A percentile compares a stretch with the other conserved stretches of the same genome.
phyloP scores from a whole-genome alignment of 768 basidiomycete species.

The Exsudoporus frostii region DNA sequence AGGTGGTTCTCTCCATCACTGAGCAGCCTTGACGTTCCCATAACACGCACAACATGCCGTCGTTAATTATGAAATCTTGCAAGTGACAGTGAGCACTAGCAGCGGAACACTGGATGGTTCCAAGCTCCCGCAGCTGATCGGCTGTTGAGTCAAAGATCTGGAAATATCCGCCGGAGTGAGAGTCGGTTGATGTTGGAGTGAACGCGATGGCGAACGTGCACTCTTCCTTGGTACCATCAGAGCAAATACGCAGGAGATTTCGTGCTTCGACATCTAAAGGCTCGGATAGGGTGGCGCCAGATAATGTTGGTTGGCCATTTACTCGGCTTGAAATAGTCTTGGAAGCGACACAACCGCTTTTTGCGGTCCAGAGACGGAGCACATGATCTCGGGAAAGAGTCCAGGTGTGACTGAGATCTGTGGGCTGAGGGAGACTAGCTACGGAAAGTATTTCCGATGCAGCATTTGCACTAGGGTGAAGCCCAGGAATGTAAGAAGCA shows the following conservation, averaged over 20 bases:
- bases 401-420: conserved; percentile 73
- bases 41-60: conserved; percentile 56
- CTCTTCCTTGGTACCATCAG: conserved; percentile 43
- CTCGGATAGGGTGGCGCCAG: conserved; percentile 36
- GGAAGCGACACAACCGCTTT: conserved; percentile 67
- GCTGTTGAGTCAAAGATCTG: conserved; percentile 54
- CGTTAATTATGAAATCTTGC: conserved; percentile 69
- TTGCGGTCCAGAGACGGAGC: conserved; percentile 80
- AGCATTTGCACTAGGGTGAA: conserved; percentile 44
- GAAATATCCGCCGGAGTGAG: conserved; percentile 77
- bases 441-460: conserved; percentile 67
- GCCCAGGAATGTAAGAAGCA: conserved; percentile 59
- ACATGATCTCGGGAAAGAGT: conserved; percentile 85
- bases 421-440: conserved; percentile 71
- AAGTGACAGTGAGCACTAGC: conserved; percentile 66
- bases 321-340: conserved; percentile 46
- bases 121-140: conserved; percentile 59
- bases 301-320: conserved; percentile 30
- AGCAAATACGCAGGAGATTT: conserved; percentile 64
- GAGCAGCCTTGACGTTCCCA: conserved; percentile 84
- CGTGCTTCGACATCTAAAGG: conserved; percentile 61
- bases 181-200: conserved; percentile 61
- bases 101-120: conserved; percentile 56
- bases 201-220: conserved; percentile 67
- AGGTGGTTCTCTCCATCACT: conserved; percentile 54